Percentiles rank a stretch among this genome's conserved stretches.
These are phyloP conservation scores for Scortechinia acanthostroma DNA, from an alignment of 2,329 filamentous ascomycete genomes.

Conservation along the genomic window DNA sequence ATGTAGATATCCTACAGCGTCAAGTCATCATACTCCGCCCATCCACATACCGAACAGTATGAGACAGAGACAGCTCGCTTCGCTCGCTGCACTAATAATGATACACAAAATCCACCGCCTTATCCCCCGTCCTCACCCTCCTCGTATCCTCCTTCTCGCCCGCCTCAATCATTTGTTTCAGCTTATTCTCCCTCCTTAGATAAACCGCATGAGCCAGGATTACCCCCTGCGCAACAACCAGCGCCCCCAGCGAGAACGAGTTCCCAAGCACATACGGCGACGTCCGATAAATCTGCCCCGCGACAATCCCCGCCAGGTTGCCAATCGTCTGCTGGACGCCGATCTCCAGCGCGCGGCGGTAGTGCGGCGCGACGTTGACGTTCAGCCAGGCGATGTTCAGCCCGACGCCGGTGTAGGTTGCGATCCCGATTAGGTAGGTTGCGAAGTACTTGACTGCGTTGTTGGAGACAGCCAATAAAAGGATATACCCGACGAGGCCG, in stretches of 20 bases:
- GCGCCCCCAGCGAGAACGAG: slow-evolving; percentile 9
- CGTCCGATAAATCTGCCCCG: slow-evolving; percentile 24
- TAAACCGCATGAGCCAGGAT: slow-evolving; percentile 6
- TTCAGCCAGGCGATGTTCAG: slow-evolving; percentile 36
- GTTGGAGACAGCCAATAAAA: slow-evolving; percentile 36
- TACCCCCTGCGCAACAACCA: slow-evolving; percentile 6
- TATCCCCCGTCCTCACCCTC: slow-evolving; percentile 6
- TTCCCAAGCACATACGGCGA: slow-evolving; percentile 21
- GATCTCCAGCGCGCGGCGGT: slow-evolving; percentile 33
- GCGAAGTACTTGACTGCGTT: slow-evolving; percentile 39
- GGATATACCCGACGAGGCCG: slow-evolving; percentile 37
- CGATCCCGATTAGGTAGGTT: slow-evolving; percentile 35
- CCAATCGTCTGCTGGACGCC: slow-evolving; percentile 34
- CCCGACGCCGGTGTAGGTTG: slow-evolving; percentile 37
- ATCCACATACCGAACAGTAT: no score
- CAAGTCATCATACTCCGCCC: no score
- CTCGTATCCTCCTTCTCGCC: slow-evolving; percentile 5
- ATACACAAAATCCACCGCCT: slow-evolving; percentile 7
- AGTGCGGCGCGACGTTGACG: slow-evolving; percentile 34
- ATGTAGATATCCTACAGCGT: no score
- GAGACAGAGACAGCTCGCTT: no score
- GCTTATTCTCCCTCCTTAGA: slow-evolving; percentile 5
- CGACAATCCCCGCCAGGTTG: slow-evolving; percentile 34
- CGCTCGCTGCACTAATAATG: no score
- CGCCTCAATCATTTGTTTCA: slow-evolving; percentile 5